Evolutionary conservation across 495 filamentous ascomycete species (phyloP), one percentile per base, ranked within the genome.

Genomic region (Hypoxylon intermedium): DNA sequence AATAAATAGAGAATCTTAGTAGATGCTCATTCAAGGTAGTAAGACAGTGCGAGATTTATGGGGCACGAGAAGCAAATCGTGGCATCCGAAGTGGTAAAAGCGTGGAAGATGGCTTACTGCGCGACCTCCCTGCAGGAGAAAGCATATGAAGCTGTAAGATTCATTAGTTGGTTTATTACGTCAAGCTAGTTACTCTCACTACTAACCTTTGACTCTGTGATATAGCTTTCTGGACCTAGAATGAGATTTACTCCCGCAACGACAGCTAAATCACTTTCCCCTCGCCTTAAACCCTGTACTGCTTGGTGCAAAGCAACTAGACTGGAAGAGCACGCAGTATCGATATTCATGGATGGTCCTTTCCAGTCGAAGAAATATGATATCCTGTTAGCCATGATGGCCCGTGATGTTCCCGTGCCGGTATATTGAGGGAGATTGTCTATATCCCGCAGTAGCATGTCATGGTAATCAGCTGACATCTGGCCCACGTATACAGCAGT

Each of bases 251-350:
- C 63, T 0, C 77, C 81, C 6, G 67, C 72, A 6, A 75, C 77
- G 6, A 84, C 51, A 2, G 81, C 77, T 5, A 53, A 57, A 0
- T 30, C 28, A 0, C 71, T 72, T 28, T 83, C 79, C 5, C 76
- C 75, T 11, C 20, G 60, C 31, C 75, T 71, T 1, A 84, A 38
- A 5, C 67, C 72, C 44, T 79, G 77, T 5, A 74, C 60, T 0
- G 77, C 77, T 9, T 71, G 40, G 20, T 83, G 72, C 1, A 79
- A 45, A 0, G 75, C 72, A 0, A 70, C 67, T 5, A 80, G 28
- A 30, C 74, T 75, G 0, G 77, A 75, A 0, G 77, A 79, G 41
- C 80, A 83, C 0, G 77, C 79, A 0, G 79, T 77, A 51, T 81
- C 77, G 36, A 80, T 49, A 5, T 66, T 65, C 18, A 69, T 46